Evolutionary conservation across 2,329 filamentous ascomycete genomes (phyloP).

Genomic region (Neonectria coccinea): DNA sequence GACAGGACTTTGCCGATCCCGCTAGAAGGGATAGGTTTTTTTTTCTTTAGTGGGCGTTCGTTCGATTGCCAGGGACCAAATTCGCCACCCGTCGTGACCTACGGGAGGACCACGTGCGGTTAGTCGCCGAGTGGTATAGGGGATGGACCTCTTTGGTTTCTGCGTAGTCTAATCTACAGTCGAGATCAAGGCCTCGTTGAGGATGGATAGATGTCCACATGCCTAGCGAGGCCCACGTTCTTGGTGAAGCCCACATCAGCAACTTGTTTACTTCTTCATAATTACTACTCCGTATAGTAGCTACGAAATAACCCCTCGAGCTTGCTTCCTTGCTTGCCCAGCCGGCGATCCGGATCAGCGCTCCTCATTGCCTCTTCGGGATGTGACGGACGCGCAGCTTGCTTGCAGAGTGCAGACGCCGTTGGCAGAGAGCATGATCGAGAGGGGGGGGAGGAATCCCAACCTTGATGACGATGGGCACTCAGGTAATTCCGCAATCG

Average conservation of each 20-base stretch:
- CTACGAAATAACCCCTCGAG: background rate
- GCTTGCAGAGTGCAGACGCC: slow-evolving; percentile 8
- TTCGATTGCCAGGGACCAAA: slow-evolving; percentile 19
- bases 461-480: background rate
- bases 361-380: slow-evolving; percentile 10
- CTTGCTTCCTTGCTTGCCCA: background rate
- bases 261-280: background rate
- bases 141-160: slow-evolving; percentile 12
- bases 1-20: slow-evolving; percentile 20
- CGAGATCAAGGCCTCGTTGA: background rate
- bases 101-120: slow-evolving; percentile 37
- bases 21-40: slow-evolving; percentile 24
- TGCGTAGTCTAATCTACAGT: background rate
- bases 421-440: background rate
- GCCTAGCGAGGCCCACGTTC: background rate
- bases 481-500: background rate
- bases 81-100: slow-evolving; percentile 27
- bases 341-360: slow-evolving; percentile 18
- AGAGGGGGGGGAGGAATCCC: background rate
- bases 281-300: too few relatives aligned
- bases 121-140: slow-evolving; percentile 39
- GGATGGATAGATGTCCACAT: background rate
- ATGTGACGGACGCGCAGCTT: slow-evolving; percentile 18
- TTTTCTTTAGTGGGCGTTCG: slow-evolving; percentile 25
- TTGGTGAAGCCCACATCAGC: slow-evolving; percentile 2